phyloP scores from a whole-genome alignment of 495 filamentous ascomycete genomes.

The Aspergillus steynii region DNA sequence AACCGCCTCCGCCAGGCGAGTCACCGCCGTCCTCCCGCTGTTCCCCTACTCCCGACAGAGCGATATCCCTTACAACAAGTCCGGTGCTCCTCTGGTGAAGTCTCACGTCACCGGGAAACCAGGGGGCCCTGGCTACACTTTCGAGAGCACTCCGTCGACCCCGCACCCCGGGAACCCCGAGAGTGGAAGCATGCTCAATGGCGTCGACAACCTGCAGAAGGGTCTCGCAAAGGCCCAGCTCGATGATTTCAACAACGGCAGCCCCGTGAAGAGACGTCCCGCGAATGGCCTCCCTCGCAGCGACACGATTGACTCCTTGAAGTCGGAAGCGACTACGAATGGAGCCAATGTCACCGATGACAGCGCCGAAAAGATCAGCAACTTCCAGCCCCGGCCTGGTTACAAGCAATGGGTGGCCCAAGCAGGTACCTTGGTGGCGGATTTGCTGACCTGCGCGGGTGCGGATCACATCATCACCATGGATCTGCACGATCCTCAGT shows the following conservation, averaged over 20 bases:
- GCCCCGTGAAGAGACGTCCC: constrained; percentile 41
- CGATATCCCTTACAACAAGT: constrained; percentile 94
- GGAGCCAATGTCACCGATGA: constrained; percentile 54
- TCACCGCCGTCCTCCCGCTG: constrained; percentile 91
- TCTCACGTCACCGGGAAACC: constrained; percentile 50
- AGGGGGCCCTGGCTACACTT: constrained; percentile 69
- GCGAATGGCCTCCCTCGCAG: constrained; percentile 50
- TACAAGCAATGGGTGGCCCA: constrained; percentile 99
- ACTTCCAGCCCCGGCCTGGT: constrained; percentile 81
- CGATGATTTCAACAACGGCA: constrained; percentile 50
- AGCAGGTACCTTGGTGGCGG: constrained; percentile 91
- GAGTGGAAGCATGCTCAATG: constrained; percentile 61
- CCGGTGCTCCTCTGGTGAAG: constrained; percentile 82
- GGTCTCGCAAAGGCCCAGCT: constrained; percentile 62
- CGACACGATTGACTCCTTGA: constrained; percentile 62
- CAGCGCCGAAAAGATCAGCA: constrained; percentile 47
- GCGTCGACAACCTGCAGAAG: constrained; percentile 63
- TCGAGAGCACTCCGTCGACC: constrained; percentile 88
- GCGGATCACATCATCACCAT: constrained; percentile 95
- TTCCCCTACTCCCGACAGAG: constrained; percentile 96
- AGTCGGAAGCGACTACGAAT: not conserved
- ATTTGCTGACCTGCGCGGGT: constrained; percentile 91
- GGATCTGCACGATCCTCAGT: constrained; percentile 97
- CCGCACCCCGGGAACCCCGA: constrained; percentile 69
- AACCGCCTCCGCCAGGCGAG: constrained; percentile 85